phyloP scores from a whole-genome alignment of 225 moss, liverwort and hornwort genomes.

The Rhytidiadelphus loreus region DNA sequence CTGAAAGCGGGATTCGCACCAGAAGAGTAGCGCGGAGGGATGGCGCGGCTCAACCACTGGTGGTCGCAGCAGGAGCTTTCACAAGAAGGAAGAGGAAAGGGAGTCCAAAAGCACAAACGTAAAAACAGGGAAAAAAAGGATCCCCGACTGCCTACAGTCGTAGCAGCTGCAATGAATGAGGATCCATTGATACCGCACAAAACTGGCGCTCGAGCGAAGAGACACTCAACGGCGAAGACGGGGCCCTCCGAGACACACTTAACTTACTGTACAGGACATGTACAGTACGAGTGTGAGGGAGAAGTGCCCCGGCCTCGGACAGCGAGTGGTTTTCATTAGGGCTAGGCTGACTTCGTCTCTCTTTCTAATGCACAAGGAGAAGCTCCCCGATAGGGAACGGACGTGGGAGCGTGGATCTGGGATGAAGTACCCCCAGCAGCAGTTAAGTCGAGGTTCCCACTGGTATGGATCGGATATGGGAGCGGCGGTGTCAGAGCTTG shows the following conservation, averaged over 20 bases:
- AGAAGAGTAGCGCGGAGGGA: background rate
- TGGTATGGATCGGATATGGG: background rate
- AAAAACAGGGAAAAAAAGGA: background rate
- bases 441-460: background rate
- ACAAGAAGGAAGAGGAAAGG: background rate
- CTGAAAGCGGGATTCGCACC: background rate
- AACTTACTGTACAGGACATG: too few species aligned
- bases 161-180: background rate
- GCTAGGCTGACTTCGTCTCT: background rate
- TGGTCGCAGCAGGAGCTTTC: background rate
- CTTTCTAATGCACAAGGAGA: too few species aligned
- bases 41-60: background rate
- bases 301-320: too few species aligned
- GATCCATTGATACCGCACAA: background rate
- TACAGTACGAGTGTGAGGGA: background rate
- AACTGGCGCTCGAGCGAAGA: background rate
- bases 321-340: background rate
- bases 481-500: background rate
- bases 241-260: background rate
- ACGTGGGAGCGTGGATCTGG: background rate
- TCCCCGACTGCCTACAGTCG: background rate
- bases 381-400: background rate
- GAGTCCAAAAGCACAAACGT: too few species aligned
- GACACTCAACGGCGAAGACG: background rate
- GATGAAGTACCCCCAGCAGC: accelerated